Conservation (phyloP, 345 rosid species). For the Crucihimalaya himalaica region DNA sequence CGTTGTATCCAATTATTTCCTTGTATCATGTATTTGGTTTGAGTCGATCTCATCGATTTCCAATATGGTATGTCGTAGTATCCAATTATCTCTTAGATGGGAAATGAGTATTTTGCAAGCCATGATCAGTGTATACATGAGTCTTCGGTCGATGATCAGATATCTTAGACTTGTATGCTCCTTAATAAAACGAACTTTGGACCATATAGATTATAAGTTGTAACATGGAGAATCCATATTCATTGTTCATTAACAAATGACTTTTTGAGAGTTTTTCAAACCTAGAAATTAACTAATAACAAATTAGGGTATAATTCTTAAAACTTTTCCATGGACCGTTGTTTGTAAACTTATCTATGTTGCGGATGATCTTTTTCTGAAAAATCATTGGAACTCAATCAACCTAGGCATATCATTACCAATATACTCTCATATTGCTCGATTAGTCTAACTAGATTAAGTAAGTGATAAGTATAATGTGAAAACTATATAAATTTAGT, state of each 20-base stretch:
- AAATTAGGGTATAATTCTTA: background rate
- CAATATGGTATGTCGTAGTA: conserved; percentile 2
- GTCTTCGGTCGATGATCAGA: conserved; percentile 10
- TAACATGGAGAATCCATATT: background rate
- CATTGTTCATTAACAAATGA: background rate
- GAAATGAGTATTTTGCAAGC: conserved; percentile 20
- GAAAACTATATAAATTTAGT: background rate
- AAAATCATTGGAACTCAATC: background rate
- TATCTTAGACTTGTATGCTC: conserved; percentile 1
- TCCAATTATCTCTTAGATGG: conserved; percentile 1
- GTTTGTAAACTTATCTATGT: background rate
- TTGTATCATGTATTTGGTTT: background rate
- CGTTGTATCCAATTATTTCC: conserved; percentile 15
- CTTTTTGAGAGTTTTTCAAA: background rate
- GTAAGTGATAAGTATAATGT: too few species aligned
- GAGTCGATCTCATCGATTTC: too few species aligned
- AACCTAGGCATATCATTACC: background rate
- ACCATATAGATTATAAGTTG: background rate
- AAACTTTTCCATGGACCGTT: background rate
- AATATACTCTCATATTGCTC: background rate
- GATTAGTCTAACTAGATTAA: background rate
- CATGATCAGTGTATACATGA: conserved; percentile 14
- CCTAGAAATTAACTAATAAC: background rate
- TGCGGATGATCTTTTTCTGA: background rate
- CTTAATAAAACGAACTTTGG: too few species aligned